A percentile compares a stretch with the other conserved stretches of the same genome.
Evolutionary conservation across 352 stramenopile species (phyloP).

Genomic region (Globisporangium cederbergense): DNA sequence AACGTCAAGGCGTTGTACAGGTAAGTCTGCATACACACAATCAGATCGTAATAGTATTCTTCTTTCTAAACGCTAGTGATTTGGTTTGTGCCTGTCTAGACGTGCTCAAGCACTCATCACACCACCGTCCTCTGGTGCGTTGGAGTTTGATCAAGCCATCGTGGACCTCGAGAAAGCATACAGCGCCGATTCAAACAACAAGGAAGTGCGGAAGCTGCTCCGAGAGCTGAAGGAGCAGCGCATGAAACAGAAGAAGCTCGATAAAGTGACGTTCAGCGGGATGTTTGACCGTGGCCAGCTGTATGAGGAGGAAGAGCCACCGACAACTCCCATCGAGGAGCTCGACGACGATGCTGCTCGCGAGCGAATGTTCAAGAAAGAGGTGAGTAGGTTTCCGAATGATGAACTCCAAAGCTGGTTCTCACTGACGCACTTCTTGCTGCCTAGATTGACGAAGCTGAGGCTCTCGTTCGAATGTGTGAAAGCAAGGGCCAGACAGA

Average conservation of each 20-base stretch:
- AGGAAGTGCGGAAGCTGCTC: constrained; percentile 61
- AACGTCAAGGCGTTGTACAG: constrained; percentile 84
- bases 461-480: constrained; percentile 61
- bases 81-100: constrained; percentile 24
- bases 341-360: constrained; percentile 26
- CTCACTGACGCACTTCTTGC: constrained; percentile 2
- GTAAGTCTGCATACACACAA: constrained; percentile 15
- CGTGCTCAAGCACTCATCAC: constrained; percentile 74
- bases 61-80: background rate
- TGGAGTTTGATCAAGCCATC: constrained; percentile 80
- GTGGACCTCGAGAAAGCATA: constrained; percentile 64
- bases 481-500: constrained; percentile 61
- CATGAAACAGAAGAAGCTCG: constrained; percentile 54
- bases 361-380: constrained; percentile 48
- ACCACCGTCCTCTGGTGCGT: constrained; percentile 60
- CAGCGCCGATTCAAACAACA: constrained; percentile 53
- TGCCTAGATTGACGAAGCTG: constrained; percentile 55
- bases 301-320: constrained; percentile 27
- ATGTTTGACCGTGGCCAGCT: constrained; percentile 79
- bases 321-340: constrained; percentile 9
- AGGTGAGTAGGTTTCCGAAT: constrained; percentile 26
- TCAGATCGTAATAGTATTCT: background rate
- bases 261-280: constrained; percentile 75
- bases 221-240: constrained; percentile 67
- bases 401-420: background rate